Base-by-base conservation (phyloP, 345 rosid genomes). In the Zanthoxylum bungeanum region DNA sequence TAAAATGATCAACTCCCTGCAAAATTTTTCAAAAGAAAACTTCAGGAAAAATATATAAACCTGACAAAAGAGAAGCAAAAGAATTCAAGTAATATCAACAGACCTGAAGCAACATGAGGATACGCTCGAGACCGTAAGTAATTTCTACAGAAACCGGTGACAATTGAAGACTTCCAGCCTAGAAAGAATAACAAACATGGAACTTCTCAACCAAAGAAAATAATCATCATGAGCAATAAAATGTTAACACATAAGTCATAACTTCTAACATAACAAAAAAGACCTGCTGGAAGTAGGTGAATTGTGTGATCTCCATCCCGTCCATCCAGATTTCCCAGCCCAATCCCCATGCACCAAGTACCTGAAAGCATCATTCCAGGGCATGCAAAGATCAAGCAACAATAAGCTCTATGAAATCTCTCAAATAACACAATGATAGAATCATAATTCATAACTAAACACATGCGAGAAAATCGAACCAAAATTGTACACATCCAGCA, bases 241-340 rank as follows among this genome's bases (percentile, higher is more conserved):
- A 37, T 49, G n/a, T 39, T 30, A 31, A 33, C 24, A 39, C 46
- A 24, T 27, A 53, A 55, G 30, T 37, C 12, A 19, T 3, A 60
- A 61, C 47, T 52, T 69, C 28, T 39, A 62, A 40, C 57, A 31
- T 8, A 60, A 60, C n/a, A 34, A 57, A 75, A 69, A 28, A 40
- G 67, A 94, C 98, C 98, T 94, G 98, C 83, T 94, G 98, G 76
- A 94, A 94, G 84, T 94, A 94, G 61, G 98, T 94, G 85, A 94
- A 94, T 49, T 94, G 98, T 11, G 98, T 94, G 81, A 94, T 86
- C 86, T 94, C 98, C 97, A 94, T 94, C 73, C 98, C 98, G 82
- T 94, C 98, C 98, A 94, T 94, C 98, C 98, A 94, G 75, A 94
- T 83, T 80, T 94, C 98, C 98, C 98, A 94, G 49, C 98, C 98